These are phyloP conservation scores for Trifolium repens DNA, from an alignment of 306 rosid species.

Conservation along the genomic window DNA sequence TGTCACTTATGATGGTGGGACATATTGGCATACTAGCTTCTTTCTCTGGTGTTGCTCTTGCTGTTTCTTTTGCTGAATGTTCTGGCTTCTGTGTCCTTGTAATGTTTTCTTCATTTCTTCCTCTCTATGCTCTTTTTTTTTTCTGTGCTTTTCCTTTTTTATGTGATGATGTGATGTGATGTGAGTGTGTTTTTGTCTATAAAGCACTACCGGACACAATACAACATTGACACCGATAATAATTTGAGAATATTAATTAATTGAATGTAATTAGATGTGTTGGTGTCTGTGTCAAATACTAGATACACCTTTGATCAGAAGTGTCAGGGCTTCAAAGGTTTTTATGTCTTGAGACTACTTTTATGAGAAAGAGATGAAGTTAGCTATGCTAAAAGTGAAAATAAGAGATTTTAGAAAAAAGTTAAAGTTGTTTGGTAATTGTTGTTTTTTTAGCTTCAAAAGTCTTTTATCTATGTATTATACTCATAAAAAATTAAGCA, in stretches of 20 bases:
- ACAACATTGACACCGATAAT: not conserved
- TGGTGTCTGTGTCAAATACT: not conserved
- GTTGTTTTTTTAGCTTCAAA: too few species aligned
- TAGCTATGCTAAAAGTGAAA: not conserved
- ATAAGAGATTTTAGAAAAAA: too few species aligned
- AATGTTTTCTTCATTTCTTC: slow-evolving; percentile 1
- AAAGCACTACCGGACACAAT: not conserved
- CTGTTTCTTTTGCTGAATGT: slow-evolving; percentile 53
- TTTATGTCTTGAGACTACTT: too few species aligned
- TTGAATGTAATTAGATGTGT: too few species aligned
- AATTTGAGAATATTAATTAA: not conserved
- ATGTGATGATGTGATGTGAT: slow-evolving; percentile 2
- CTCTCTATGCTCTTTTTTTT: too few species aligned
- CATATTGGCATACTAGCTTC: slow-evolving; percentile 49
- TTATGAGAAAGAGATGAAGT: too few species aligned
- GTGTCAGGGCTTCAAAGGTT: not conserved
- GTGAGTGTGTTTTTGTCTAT: not conserved
- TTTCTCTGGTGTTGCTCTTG: slow-evolving; percentile 58
- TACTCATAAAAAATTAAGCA: too few species aligned
- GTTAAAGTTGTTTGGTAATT: too few species aligned
- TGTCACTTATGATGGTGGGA: slow-evolving; percentile 55
- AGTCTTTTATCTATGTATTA: too few species aligned
- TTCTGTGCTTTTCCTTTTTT: not conserved
- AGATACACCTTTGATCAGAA: not conserved
- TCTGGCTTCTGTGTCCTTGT: slow-evolving; percentile 57